Base-by-base conservation (phyloP, 306 rosid genomes). In the Sechiopsis laciniata region DNA sequence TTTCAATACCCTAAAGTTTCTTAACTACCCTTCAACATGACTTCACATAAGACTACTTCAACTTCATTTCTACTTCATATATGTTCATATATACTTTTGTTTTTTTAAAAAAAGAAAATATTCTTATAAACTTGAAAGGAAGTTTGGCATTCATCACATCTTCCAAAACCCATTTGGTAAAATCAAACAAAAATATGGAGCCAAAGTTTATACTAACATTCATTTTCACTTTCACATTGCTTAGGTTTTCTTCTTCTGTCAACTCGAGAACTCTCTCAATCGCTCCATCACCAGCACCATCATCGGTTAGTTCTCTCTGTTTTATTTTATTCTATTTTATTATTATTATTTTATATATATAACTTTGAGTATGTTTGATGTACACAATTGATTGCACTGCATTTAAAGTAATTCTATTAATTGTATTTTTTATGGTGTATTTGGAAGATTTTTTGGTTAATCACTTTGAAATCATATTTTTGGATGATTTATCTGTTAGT, bases 281-380 rank as follows among this genome's bases (percentile, higher is more conserved):
- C 21, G 74, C 85, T 62, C 90, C 87, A 46, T 71, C 94, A 0
- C 88, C 84, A 53, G 77, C 87, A 55, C 84, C 85, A 45, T 1
- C 13, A 9, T 10, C 10, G 0, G 90, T 84, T 70, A 56, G 93
- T 78, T 55, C 74, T 63, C 45, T 4, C 45, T 4, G 3, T 11
- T 55, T 6, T 45, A 11, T 5, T 0, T 10, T 1, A 26, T n/a
- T n/a, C n/a, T n/a, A n/a, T n/a, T n/a, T n/a, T n/a, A n/a, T n/a
- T n/a, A n/a, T n/a, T n/a, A n/a, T n/a, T n/a, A n/a, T n/a, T n/a
- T n/a, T n/a, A 26, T 1, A 26, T 1, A 26, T 26, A 26, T 26
- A 35, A 1, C 46, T 67, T 35, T 11, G 37, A 2, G n/a, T 6
- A 16, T 22, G 64, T 11, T 58, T 22, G n/a, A 20, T 0, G 1